Evolutionary conservation across 1,139 yeast genomes (phyloP).

Genomic region (Geotrichum australiense): DNA sequence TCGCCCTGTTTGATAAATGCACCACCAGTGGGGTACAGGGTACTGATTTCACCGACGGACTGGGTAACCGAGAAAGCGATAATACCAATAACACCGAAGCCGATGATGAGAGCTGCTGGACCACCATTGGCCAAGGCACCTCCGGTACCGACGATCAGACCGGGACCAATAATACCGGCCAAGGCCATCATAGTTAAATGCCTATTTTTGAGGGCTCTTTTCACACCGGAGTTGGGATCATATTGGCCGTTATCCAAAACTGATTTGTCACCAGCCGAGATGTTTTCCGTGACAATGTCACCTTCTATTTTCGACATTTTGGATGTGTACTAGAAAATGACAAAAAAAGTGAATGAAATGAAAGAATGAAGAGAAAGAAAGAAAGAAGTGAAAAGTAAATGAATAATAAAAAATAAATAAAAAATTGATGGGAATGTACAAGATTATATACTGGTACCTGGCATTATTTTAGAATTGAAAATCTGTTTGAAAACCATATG

Average conservation of each 20-base stretch:
- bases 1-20: slow-evolving; percentile 55
- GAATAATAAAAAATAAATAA: slow-evolving; percentile 2
- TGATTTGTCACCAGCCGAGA: slow-evolving; percentile 8
- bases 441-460: not conserved
- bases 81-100: slow-evolving; percentile 52
- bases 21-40: slow-evolving; percentile 55
- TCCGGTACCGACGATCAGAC: slow-evolving; percentile 59
- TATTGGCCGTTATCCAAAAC: slow-evolving; percentile 16
- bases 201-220: slow-evolving; percentile 45
- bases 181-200: slow-evolving; percentile 55
- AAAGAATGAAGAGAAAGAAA: slow-evolving; percentile 3
- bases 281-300: too few relatives aligned
- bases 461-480: not conserved
- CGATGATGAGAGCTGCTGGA: slow-evolving; percentile 53
- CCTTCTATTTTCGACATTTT: too few relatives aligned
- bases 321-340: not conserved
- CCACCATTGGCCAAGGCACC: slow-evolving; percentile 55
- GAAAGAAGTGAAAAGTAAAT: slow-evolving; percentile 1
- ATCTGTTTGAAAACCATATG: not conserved
- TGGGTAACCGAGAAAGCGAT: slow-evolving; percentile 56
- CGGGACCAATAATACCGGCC: slow-evolving; percentile 66
- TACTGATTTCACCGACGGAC: slow-evolving; percentile 59
- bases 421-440: not conserved
- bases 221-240: slow-evolving; percentile 38
- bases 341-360: not conserved